Evolutionary conservation across 2,329 filamentous ascomycete genomes (phyloP).

Genomic region (Fusarium verrucosum): DNA sequence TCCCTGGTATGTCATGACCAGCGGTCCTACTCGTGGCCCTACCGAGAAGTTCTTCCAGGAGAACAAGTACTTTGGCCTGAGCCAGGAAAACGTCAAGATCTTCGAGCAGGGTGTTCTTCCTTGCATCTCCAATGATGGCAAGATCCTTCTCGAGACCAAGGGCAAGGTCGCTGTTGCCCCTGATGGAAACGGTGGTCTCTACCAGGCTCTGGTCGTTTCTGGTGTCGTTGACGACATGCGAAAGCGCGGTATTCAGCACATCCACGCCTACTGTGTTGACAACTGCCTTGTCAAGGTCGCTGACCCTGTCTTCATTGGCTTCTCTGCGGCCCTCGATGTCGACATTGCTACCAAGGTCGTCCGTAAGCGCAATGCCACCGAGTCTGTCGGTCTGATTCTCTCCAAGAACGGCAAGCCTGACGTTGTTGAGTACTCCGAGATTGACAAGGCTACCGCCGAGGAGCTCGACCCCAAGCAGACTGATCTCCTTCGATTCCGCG

Average conservation of each 20-base stretch:
- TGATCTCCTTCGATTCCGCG: constrained; percentile 90
- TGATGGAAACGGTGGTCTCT: constrained; percentile 96
- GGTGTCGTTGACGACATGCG: constrained; percentile 88
- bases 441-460: constrained; percentile 87
- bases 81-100: constrained; percentile 85
- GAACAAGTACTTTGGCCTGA: constrained; percentile 89
- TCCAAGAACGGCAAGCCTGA: constrained; percentile 96
- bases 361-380: constrained; percentile 94
- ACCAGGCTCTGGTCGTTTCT: constrained; percentile 85
- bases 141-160: constrained; percentile 94
- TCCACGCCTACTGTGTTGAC: constrained; percentile 98
- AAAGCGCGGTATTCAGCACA: constrained; percentile 88
- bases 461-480: constrained; percentile 84
- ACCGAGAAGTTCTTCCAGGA: constrained; percentile 95
- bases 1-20: constrained; percentile 99
- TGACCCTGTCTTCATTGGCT: constrained; percentile 94
- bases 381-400: constrained; percentile 93
- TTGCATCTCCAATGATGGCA: constrained; percentile 96
- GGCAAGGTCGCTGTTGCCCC: constrained; percentile 92
- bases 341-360: constrained; percentile 99
- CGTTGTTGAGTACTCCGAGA: constrained; percentile 98
- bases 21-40: constrained; percentile 87
- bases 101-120: constrained; percentile 98
- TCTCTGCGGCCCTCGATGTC: constrained; percentile 85
- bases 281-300: constrained; percentile 99